A percentile compares a stretch with the other conserved stretches of the same genome.
Evolutionary conservation across 2,329 filamentous ascomycete species (phyloP).

Genomic region (Incumbomyces delicatus): DNA sequence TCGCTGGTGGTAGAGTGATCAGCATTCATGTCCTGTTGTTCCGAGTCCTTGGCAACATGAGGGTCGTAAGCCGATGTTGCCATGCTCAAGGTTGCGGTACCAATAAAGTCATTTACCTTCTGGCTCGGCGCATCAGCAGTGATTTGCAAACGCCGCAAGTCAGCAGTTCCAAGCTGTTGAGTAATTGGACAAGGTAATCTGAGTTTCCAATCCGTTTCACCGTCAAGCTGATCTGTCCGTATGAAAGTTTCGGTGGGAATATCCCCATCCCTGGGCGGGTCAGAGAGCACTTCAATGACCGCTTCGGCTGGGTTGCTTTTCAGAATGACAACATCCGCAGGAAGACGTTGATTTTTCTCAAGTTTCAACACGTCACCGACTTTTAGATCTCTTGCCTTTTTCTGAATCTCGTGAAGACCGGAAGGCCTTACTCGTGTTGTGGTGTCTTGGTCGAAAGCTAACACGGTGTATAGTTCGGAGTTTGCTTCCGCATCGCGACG

Average conservation of each 20-base stretch:
- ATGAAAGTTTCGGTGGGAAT: slow-evolving; percentile 78
- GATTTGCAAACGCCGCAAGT: slow-evolving; percentile 58
- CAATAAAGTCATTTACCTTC: slow-evolving; percentile 89
- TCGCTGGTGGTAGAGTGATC: slow-evolving; percentile 15
- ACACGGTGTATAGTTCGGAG: slow-evolving; percentile 72
- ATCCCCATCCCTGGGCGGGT: slow-evolving; percentile 14
- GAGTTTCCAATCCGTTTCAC: slow-evolving; percentile 97
- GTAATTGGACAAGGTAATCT: slow-evolving; percentile 77
- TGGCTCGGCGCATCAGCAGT: slow-evolving; percentile 84
- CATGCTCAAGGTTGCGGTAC: slow-evolving; percentile 69
- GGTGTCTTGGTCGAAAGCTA: slow-evolving; percentile 52
- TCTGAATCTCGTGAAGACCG: slow-evolving; percentile 51
- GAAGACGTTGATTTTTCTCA: slow-evolving; percentile 82
- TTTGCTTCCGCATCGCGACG: slow-evolving; percentile 89
- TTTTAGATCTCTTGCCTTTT: slow-evolving; percentile 77
- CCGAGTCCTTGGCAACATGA: slow-evolving; percentile 28
- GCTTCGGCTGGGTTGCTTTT: slow-evolving; percentile 63
- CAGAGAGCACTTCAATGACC: slow-evolving; percentile 25
- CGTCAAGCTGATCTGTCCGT: slow-evolving; percentile 90
- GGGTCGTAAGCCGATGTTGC: slow-evolving; percentile 37
- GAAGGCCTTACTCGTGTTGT: slow-evolving; percentile 13
- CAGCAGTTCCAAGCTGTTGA: slow-evolving; percentile 62
- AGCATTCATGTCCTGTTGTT: slow-evolving; percentile 12
- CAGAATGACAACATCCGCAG: slow-evolving; percentile 85
- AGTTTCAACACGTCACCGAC: slow-evolving; percentile 95